Evolutionary conservation across 164 flowering plant genomes (phyloP), one percentile per base, ranked within the genome.

Genomic region (Buxus sempervirens): DNA sequence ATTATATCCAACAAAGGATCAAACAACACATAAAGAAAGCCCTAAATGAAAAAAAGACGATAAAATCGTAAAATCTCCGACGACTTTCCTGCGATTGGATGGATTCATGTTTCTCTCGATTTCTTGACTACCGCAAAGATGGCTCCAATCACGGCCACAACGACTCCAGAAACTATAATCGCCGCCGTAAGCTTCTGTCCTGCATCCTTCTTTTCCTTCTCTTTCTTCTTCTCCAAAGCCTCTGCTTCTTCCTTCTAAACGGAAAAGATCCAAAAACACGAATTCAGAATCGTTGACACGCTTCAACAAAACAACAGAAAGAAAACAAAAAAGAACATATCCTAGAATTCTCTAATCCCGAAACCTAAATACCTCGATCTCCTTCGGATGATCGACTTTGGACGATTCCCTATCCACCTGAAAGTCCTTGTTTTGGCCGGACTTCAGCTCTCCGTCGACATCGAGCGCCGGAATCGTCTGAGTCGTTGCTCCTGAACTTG

Each of bases 91-190:
- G 51, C 51, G 16, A 45, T 19, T 26, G 51, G 21, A 51, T 26
- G 51, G 21, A 51, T n/a, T 74, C 73, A 72, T 60, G 81, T 80
- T 76, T 88, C 83, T 74, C 72, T 84, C 73, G 86, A 65, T 65
- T 85, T 88, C 79, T 82, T 86, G 79, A 81, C 61, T 7, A 86
- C 70, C 57, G 85, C 88, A 55, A 83, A 81, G 22, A 69, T 69
- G 9, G 85, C 90, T 1, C 89, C 90, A 13, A 82, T 81, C 55
- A 84, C 82, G 5, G 90, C 90, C 18, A 78, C 81, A 13, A 81
- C 53, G 49, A 81, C 72, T 9, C 84, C 89, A 2, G 93, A 81
- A 3, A 83, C 65, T 22, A 88, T 61, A 26, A 88, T 59, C 10
- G 82, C 49, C 5, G 71, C 72, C 66, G 77, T 86, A 9, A 86